A percentile compares a stretch with the other conserved stretches of the same genome.
phyloP scores from a whole-genome alignment of 2,329 filamentous ascomycete species.

The Elsinoe necatrix region DNA sequence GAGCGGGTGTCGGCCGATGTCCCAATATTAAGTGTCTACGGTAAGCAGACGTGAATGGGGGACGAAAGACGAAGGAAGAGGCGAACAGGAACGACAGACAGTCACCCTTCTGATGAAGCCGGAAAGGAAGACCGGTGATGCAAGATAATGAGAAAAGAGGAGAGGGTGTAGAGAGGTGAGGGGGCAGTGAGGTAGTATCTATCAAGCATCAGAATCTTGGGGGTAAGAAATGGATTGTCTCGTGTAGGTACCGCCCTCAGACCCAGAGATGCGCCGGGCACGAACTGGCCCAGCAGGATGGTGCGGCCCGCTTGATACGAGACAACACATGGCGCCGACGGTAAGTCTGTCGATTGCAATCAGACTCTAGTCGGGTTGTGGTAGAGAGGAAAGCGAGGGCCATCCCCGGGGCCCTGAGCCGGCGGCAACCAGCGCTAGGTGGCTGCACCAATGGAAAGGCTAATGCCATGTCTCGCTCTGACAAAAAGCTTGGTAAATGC shows the following conservation, averaged over 20 bases:
- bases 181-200: constrained; percentile 12
- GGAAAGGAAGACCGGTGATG: constrained; percentile 8
- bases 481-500: constrained; percentile 8
- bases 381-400: constrained; percentile 11
- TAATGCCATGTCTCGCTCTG: background rate
- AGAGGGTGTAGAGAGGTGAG: background rate
- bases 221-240: constrained; percentile 3
- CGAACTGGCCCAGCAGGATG: background rate
- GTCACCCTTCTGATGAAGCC: background rate
- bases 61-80: constrained; percentile 1
- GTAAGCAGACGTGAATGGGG: background rate
- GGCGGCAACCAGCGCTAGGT: constrained; percentile 1
- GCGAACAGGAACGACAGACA: constrained; percentile 8
- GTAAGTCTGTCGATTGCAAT: constrained; percentile 5
- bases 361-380: background rate
- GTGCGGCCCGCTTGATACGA: constrained; percentile 6
- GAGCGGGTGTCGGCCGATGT: constrained; percentile 4
- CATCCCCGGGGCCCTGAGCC: background rate
- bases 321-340: constrained; percentile 13
- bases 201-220: constrained; percentile 6
- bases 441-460: constrained; percentile 2
- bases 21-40: constrained; percentile 3
- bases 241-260: constrained; percentile 8
- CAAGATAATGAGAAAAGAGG: constrained; percentile 1
- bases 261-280: constrained; percentile 9